phyloP scores from a whole-genome alignment of 2,329 filamentous ascomycete species.

The Beauveria sp. region DNA sequence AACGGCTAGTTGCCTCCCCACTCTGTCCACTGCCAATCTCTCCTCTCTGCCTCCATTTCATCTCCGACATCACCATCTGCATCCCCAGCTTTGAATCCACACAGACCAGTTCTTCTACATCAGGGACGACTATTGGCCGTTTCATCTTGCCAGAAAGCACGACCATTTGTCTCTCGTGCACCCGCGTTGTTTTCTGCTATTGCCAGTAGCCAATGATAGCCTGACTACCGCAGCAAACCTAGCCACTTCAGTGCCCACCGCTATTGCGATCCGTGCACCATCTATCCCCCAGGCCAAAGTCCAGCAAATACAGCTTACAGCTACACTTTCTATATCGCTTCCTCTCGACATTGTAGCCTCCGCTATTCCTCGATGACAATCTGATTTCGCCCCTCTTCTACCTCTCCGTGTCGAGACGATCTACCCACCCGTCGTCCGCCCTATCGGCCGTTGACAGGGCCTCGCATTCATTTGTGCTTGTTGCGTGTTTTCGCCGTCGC shows the following conservation, averaged over 20 bases:
- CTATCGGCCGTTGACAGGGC: not conserved
- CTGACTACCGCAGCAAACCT: not conserved
- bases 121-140: not conserved
- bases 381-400: not conserved
- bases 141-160: not conserved
- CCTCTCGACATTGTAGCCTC: not conserved
- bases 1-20: not conserved
- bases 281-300: not conserved
- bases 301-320: not conserved
- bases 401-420: not conserved
- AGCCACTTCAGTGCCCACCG: constrained; percentile 3
- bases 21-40: not conserved
- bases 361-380: not conserved
- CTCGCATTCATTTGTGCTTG: not conserved
- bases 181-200: not conserved
- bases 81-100: not conserved
- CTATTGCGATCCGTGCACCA: constrained; percentile 11
- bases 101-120: not conserved
- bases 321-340: not conserved
- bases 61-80: constrained; percentile 5
- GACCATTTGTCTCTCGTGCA: not conserved
- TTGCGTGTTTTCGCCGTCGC: not conserved
- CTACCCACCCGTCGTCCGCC: not conserved
- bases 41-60: constrained; percentile 6
- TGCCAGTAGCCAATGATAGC: not conserved